Percentiles rank a stretch among this genome's conserved stretches.
These are phyloP conservation scores for Pholiota conissans DNA, from an alignment of 768 basidiomycete species.

Conservation along the genomic window DNA sequence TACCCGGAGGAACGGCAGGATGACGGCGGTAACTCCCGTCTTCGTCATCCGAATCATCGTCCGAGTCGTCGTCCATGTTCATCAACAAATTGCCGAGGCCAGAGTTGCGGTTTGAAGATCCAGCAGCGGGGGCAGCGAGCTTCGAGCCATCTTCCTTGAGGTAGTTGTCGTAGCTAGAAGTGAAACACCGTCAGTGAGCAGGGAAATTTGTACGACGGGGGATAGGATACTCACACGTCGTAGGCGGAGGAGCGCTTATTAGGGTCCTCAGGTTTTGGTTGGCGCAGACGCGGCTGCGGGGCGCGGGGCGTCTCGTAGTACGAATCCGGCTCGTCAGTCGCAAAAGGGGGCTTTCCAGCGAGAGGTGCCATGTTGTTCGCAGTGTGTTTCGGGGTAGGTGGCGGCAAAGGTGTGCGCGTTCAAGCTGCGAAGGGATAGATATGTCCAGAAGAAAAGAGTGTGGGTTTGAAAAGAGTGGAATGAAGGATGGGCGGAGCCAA, in stretches of 20 bases:
- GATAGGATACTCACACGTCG: conserved; percentile 54
- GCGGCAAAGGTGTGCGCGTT: neutral
- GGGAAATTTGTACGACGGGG: neutral
- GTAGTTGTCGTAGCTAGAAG: conserved; percentile 75
- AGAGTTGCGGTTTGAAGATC: conserved; percentile 40
- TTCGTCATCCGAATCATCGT: conserved; percentile 15
- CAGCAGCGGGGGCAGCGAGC: conserved; percentile 9
- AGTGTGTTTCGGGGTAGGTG: neutral
- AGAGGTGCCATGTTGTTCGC: conserved; percentile 39
- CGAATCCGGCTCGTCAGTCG: conserved; percentile 67
- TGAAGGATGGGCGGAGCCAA: neutral
- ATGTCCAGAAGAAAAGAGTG: conserved; percentile 8
- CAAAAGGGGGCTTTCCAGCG: conserved; percentile 65
- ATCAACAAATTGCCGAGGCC: conserved; percentile 48
- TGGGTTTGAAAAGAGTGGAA: conserved; percentile 9
- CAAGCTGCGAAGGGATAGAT: neutral
- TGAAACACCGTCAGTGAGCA: conserved; percentile 10
- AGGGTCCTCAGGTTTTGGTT: conserved; percentile 47
- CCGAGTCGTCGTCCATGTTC: conserved; percentile 29
- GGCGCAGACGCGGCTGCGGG: conserved; percentile 42
- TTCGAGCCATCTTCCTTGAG: conserved; percentile 30
- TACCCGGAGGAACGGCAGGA: conserved; percentile 10
- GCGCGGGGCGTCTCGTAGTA: conserved; percentile 49
- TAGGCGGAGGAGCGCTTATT: conserved; percentile 63
- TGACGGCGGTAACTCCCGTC: conserved; percentile 11